Conservation (phyloP, 441 rosid species). For the Omphalea diandra region DNA sequence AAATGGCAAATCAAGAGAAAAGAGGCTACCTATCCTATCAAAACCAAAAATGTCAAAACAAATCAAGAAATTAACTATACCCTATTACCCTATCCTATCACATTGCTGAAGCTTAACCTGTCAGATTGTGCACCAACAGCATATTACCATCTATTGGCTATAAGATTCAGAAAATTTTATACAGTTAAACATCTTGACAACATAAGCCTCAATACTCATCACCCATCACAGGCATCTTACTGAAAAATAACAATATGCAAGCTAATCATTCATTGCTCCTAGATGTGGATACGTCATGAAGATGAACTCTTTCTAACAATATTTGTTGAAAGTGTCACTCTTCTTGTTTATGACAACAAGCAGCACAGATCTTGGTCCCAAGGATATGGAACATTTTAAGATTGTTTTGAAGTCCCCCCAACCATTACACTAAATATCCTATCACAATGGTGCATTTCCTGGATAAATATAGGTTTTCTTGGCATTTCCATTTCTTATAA, state of each 20-base stretch:
- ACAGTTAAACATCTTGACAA: neutral
- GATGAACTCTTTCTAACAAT: neutral
- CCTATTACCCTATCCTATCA: constrained; percentile 1
- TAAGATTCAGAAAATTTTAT: neutral
- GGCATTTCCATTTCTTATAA: no score
- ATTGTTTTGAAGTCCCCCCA: neutral
- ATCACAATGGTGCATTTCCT: neutral
- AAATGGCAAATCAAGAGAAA: neutral
- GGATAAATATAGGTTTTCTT: neutral
- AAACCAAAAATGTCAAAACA: neutral
- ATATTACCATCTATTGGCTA: neutral
- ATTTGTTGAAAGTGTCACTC: no score
- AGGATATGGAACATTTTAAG: neutral
- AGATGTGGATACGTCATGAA: neutral
- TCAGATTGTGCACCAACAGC: neutral
- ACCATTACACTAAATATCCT: no score
- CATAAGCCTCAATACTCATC: neutral
- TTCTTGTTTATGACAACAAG: neutral
- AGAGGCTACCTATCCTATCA: neutral
- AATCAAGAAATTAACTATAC: neutral
- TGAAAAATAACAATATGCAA: neutral
- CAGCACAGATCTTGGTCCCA: neutral
- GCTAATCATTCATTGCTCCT: neutral
- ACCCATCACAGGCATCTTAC: neutral
- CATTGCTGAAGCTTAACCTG: neutral